Evolutionary conservation across 192 early-diverging fungal genomes (phyloP), one percentile per base, ranked within the genome.

Genomic region (Glomus cerebriforme): DNA sequence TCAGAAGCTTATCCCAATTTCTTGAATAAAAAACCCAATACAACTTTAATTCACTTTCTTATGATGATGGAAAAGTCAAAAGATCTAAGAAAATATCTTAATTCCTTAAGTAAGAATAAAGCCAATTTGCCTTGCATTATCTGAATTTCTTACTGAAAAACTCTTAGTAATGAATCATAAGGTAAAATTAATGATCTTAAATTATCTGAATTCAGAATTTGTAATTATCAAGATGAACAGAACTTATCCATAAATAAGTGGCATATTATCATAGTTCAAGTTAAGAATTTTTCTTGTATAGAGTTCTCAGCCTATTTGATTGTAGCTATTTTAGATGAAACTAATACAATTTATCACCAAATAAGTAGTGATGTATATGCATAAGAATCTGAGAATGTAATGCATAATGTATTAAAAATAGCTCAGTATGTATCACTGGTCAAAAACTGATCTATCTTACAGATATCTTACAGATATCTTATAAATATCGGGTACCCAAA

Each of bases 341-440:
- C 9, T 9, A 39, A 39, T 39, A 9, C 37, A 9, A 1, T n/a
- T 35, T 24, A 39, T 1, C 19, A 10, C 8, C 68, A 70, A 69
- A 69, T 69, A 31, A 0, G 0, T 69, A 69, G 67, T 69, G 67
- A 31, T 26, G 39, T 69, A 35, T 32, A 69, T 69, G 39, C 67
- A 0, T 12, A 31, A n/a, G 39, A 70, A 70, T 70, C 35, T 70
- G 37, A 45, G 22, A 71, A 71, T 71, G 68, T 37, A 0, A 71
- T 39, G 43, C 35, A 19, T 0, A 1, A 74, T 74, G 27, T 74
- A 9, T 19, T 59, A 59, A 74, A 58, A n/a, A n/a, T n/a, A n/a
- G n/a, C n/a, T n/a, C n/a, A n/a, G n/a, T n/a, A n/a, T n/a, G n/a
- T n/a, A n/a, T n/a, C n/a, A n/a, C n/a, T n/a, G n/a, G n/a, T n/a